Evolutionary conservation across 176 grass and related monocot genomes (phyloP), one percentile per base, ranked within the genome.

Genomic region (Triticum monococcum): DNA sequence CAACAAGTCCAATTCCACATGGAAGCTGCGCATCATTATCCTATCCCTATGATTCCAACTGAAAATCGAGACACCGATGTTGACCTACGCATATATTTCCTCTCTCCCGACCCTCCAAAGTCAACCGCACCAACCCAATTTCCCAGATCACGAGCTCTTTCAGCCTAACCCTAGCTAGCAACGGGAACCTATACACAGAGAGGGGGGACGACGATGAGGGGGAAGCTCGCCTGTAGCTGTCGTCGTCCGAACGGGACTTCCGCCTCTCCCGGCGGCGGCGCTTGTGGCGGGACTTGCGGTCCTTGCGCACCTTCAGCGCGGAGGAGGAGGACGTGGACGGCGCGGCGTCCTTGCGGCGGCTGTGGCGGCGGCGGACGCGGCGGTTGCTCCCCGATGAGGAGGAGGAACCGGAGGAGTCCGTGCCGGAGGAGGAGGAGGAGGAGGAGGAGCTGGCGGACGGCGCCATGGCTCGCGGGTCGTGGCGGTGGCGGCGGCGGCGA

Each of bases 241-340:
- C 88, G 69, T 45, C 88, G 68, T 83, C 79, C 6, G 83, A 95
- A 10, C 63, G 79, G 30, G 85, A 81, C 50, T 32, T 45, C 28
- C 85, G 80, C 23, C 75, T 26, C 75, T 81, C 88, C 82, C 79
- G 64, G 4, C 84, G 88, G 35, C 69, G 70, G 2, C 86, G 83
- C 82, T 88, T 91, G 72, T 91, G 78, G 32, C 86, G 86, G 20
- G 93, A 78, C 61, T 80, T 87, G 17, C 86, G 75, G 70, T 95
- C 88, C 88, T 90, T 95, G 56, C 90, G 90, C 61, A 54, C 82
- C 88, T 88, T 95, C 33, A 95, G 90, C 43, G 79, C 85, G 68
- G 82, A 68, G 78, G 83, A 84, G 22, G 84, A 73, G 5, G 75
- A 41, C 35, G 62, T 75, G 79, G 66, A 4, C 64, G 60, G 80